Evolutionary conservation across 2,329 filamentous ascomycete species (phyloP).

Genomic region (Neocatenulostroma microsporum): DNA sequence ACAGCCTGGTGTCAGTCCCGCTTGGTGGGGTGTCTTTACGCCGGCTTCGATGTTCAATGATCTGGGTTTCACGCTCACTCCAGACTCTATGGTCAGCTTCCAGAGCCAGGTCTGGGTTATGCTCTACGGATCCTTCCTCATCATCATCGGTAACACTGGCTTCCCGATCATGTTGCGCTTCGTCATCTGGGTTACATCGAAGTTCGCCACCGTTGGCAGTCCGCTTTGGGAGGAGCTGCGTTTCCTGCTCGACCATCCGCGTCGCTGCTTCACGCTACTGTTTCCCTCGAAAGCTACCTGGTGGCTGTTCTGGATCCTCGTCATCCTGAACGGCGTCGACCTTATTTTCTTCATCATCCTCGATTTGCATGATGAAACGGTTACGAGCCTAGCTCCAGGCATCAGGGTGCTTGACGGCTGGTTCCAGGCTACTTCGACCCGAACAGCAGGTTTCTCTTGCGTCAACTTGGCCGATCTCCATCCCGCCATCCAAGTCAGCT

Average conservation of each 20-base stretch:
- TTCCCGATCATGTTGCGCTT: conserved; percentile 93
- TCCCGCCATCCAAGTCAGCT: conserved; percentile 85
- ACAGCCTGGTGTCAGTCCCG: conserved; percentile 56
- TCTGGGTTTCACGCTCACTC: conserved; percentile 84
- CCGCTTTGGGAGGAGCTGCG: conserved; percentile 81
- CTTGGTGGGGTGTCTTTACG: conserved; percentile 92
- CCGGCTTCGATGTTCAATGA: conserved; percentile 86
- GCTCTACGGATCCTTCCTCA: conserved; percentile 72
- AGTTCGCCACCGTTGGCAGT: conserved; percentile 56
- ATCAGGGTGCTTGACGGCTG: conserved; percentile 75
- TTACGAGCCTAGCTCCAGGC: conserved; percentile 61
- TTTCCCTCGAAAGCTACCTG: conserved; percentile 87
- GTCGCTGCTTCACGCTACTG: conserved; percentile 89
- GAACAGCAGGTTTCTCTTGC: conserved; percentile 83
- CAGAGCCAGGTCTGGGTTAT: conserved; percentile 67
- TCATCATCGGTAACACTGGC: conserved; percentile 90
- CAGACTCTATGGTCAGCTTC: conserved; percentile 91
- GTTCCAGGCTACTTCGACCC: conserved; percentile 82
- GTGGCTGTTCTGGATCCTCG: conserved; percentile 86
- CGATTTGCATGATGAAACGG: conserved; percentile 66
- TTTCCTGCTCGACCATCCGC: conserved; percentile 88
- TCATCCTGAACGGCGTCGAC: conserved; percentile 75
- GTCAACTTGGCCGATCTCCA: conserved; percentile 72
- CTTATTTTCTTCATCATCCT: conserved; percentile 86
- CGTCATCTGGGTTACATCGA: conserved; percentile 75